Conservation (phyloP, 2,329 filamentous ascomycete species). For the Claviceps arundinis region DNA sequence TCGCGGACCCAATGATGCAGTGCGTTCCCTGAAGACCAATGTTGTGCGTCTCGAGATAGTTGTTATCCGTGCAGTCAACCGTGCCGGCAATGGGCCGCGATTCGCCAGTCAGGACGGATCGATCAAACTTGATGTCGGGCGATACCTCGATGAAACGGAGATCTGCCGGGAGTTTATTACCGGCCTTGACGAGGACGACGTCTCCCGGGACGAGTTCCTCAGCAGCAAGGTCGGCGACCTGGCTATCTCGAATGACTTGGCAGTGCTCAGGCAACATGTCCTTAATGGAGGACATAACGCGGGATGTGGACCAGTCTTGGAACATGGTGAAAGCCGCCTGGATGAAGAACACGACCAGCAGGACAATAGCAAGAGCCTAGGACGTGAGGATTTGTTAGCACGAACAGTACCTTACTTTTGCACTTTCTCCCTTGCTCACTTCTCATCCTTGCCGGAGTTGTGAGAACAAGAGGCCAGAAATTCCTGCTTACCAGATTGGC, state of each 20-base stretch:
- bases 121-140: constrained; percentile 57
- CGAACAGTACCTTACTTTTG: background rate
- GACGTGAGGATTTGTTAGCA: background rate
- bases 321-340: constrained; percentile 58
- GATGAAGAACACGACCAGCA: constrained; percentile 55
- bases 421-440: background rate
- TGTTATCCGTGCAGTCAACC: constrained; percentile 53
- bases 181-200: constrained; percentile 52
- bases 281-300: constrained; percentile 69
- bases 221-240: constrained; percentile 34
- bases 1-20: constrained; percentile 54
- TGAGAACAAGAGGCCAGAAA: too few species aligned
- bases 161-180: constrained; percentile 63
- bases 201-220: constrained; percentile 60
- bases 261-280: constrained; percentile 68
- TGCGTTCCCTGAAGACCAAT: constrained; percentile 73
- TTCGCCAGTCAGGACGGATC: constrained; percentile 59
- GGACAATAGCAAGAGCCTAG: constrained; percentile 55
- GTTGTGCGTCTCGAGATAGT: constrained; percentile 64
- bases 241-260: constrained; percentile 47
- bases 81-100: constrained; percentile 50
- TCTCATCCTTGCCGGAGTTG: background rate
- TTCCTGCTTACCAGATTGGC: constrained; percentile 40
- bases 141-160: constrained; percentile 56
- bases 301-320: constrained; percentile 63